phyloP scores from a whole-genome alignment of 2,329 filamentous ascomycete genomes.

The Fusarium subglutinans region DNA sequence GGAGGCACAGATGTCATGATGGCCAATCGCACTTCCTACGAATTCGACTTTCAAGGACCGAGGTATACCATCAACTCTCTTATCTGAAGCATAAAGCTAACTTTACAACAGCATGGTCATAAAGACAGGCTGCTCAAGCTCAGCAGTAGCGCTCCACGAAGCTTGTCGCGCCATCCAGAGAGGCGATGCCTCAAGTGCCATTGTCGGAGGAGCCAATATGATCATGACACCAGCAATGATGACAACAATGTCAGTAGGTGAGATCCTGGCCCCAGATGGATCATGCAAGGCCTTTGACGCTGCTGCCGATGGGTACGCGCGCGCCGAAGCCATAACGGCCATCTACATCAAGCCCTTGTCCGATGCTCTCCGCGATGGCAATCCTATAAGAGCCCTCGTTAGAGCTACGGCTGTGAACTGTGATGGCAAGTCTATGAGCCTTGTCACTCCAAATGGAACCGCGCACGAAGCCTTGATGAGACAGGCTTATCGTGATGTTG shows the following conservation, averaged over 20 bases:
- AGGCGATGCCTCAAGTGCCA: not conserved
- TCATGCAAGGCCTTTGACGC: constrained; percentile 37
- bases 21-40: constrained; percentile 6
- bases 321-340: not conserved
- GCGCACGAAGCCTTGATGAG: constrained; percentile 48
- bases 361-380: not conserved
- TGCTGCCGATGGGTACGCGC: not conserved
- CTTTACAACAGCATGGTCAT: not conserved
- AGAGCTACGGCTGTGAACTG: not conserved
- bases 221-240: not conserved
- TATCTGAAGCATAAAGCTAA: too few species aligned
- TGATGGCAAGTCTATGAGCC: not conserved
- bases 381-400: not conserved
- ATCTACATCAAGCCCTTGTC: constrained; percentile 4
- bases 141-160: constrained; percentile 9
- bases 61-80: too few species aligned
- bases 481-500: constrained; percentile 41
- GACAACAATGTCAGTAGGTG: constrained; percentile 3
- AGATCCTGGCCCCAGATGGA: constrained; percentile 51
- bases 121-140: constrained; percentile 6
- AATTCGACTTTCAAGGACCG: constrained; percentile 5
- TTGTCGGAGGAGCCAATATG: not conserved
- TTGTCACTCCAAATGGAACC: not conserved
- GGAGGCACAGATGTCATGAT: constrained; percentile 2
- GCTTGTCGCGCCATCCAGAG: constrained; percentile 13